Percentiles rank a stretch among this genome's conserved stretches.
Evolutionary conservation across 495 filamentous ascomycete species (phyloP).

Genomic region (Cladorrhinum samala): DNA sequence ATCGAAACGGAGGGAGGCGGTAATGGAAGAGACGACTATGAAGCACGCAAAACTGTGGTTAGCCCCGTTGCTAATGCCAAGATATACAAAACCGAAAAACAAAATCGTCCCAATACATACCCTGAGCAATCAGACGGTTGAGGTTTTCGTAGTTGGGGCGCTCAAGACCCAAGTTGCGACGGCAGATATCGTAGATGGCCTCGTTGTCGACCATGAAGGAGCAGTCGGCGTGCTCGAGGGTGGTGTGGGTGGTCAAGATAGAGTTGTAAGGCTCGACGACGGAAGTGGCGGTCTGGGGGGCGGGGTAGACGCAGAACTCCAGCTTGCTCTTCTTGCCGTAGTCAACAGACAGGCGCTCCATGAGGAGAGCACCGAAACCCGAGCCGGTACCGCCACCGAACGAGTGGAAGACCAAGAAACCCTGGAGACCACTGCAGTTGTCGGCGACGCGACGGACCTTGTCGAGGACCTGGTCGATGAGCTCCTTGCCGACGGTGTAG

Average conservation of each 20-base stretch:
- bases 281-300: conserved; percentile 91
- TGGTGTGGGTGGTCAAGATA: conserved; percentile 97
- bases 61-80: neutral
- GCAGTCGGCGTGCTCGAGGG: conserved; percentile 98
- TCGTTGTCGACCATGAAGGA: conserved; percentile 99
- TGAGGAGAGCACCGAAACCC: conserved; percentile 93
- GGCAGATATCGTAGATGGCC: conserved; percentile 99
- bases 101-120: conserved; percentile 49
- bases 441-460: conserved; percentile 93
- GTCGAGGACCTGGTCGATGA: conserved; percentile 95
- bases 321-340: conserved; percentile 99
- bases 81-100: neutral
- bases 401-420: conserved; percentile 99
- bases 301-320: conserved; percentile 98
- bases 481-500: conserved; percentile 98
- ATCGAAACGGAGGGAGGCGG: conserved; percentile 96
- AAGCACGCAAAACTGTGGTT: conserved; percentile 15
- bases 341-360: conserved; percentile 96
- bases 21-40: conserved; percentile 95
- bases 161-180: conserved; percentile 92
- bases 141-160: conserved; percentile 97
- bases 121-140: conserved; percentile 96
- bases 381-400: conserved; percentile 99
- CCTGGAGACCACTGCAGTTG: conserved; percentile 94
- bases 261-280: conserved; percentile 99